A percentile compares a stretch with the other conserved stretches of the same genome.
Conservation (phyloP, 2,329 filamentous ascomycete species). For the Aaosphaeria pasadenensis region DNA sequence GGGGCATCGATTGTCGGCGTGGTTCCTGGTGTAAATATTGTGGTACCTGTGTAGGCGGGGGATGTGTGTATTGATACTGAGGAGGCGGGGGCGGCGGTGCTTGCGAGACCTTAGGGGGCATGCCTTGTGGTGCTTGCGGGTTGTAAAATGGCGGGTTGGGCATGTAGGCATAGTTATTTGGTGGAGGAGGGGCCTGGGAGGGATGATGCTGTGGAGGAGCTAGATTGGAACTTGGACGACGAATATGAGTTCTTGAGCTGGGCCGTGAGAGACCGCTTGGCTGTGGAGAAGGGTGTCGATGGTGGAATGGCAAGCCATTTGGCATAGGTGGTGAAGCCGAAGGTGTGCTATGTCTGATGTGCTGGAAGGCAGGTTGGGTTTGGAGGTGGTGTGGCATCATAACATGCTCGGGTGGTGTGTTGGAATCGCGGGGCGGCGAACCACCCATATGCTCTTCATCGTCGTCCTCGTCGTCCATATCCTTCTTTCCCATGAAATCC, state of each 20-base stretch:
- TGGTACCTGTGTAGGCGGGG: conserved; percentile 51
- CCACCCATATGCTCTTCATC: conserved; percentile 64
- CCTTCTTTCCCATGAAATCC: conserved; percentile 80
- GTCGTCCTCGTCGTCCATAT: conserved; percentile 75
- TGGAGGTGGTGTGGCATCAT: conserved; percentile 49
- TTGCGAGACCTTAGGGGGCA: conserved; percentile 37
- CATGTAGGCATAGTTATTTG: conserved; percentile 77
- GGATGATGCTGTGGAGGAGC: conserved; percentile 62
- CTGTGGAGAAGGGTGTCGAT: conserved; percentile 78
- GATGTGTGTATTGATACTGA: conserved; percentile 46
- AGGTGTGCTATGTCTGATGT: conserved; percentile 77
- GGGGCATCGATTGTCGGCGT: conserved; percentile 68
- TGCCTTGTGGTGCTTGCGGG: conserved; percentile 54
- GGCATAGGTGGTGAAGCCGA: conserved; percentile 86
- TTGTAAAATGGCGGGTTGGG: conserved; percentile 85
- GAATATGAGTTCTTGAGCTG: conserved; percentile 74
- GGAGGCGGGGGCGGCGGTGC: conserved; percentile 40
- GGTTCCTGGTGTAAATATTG: conserved; percentile 75
- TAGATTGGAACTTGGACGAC: conserved; percentile 72
- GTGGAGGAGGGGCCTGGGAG: conserved; percentile 59
- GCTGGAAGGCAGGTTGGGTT: conserved; percentile 65
- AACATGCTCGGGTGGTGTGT: conserved; percentile 60
- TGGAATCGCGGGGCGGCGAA: conserved; percentile 68
- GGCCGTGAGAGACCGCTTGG: conserved; percentile 73
- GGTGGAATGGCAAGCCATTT: conserved; percentile 68